phyloP scores from a whole-genome alignment of 2,329 filamentous ascomycete genomes.

The Nigrograna mackinnonii region DNA sequence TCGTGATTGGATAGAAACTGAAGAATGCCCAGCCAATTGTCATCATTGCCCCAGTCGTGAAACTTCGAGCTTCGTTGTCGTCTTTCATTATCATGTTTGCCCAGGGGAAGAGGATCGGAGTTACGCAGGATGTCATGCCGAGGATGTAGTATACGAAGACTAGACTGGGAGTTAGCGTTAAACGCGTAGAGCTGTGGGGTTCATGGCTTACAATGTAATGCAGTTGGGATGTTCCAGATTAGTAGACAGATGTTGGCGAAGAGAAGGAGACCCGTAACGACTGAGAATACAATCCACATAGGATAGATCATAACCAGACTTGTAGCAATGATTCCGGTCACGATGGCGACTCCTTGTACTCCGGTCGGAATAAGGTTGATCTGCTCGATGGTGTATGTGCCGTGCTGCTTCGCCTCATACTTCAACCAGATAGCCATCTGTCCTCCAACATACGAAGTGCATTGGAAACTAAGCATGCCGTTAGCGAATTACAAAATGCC shows the following conservation, averaged over 20 bases:
- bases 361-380: conserved; percentile 57
- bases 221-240: conserved; percentile 53
- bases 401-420: conserved; percentile 40
- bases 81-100: conserved; percentile 40
- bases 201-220: conserved; percentile 35
- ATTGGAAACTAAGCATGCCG: conserved; percentile 21
- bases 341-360: conserved; percentile 51
- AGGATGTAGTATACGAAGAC: conserved; percentile 39
- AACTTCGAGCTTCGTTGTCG: conserved; percentile 49
- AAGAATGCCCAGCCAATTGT: conserved; percentile 33
- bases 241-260: conserved; percentile 53
- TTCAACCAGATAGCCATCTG: conserved; percentile 61
- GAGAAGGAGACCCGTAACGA: conserved; percentile 44
- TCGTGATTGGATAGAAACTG: conserved; percentile 30
- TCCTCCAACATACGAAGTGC: conserved; percentile 46
- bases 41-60: conserved; percentile 42
- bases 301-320: conserved; percentile 57
- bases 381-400: conserved; percentile 49
- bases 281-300: conserved; percentile 52
- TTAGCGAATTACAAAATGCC: neutral
- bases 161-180: conserved; percentile 3
- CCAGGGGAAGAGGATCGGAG: conserved; percentile 40
- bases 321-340: conserved; percentile 54
- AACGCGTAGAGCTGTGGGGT: neutral
- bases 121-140: conserved; percentile 36